Evolutionary conservation across 495 filamentous ascomycete species (phyloP), one percentile per base, ranked within the genome.

Genomic region (Hypomontagnella monticulosa): DNA sequence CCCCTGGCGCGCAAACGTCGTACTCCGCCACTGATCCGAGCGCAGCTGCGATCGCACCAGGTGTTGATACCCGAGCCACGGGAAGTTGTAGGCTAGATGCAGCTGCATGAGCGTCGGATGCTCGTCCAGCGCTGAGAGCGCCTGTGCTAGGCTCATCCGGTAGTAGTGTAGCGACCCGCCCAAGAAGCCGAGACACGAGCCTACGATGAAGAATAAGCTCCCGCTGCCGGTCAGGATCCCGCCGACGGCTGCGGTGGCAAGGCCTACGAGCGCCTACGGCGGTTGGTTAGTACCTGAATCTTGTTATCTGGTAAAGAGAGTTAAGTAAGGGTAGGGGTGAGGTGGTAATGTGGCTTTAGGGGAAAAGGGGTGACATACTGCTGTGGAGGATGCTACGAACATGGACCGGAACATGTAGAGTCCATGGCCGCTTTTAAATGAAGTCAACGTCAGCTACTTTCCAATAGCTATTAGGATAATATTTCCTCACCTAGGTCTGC

Each of bases 381-480:
- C 64, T 27, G 58, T 54, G 8, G 64, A 63, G 0, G 58, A 63
- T 4, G 65, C 46, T 18, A 63, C 59, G 11, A 68, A 59, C 59
- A 68, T 68, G 12, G 65, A 68, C 3, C 65, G 46, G 47, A 68
- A 63, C 59, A 68, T 68, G 32, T 63, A 68, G 9, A 63, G 58
- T 1, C 58, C 64, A 14, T 63, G 64, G 33, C 64, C 64, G 36
- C 58, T 67, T 36, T 48, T 4, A 14, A 14, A 37, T 40, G 19
- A 11, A 40, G 4, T 4, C 4, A 7, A 27, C 5, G 50, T 62
- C 40, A 62, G 58, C 23, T 4, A 53, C 10, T 43, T 55, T 9
- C 23, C n/a, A 12, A 34, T 44, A 34, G 14, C 30, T 49, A 32
- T n/a, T 43, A 30, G 36, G 11, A 23, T 49, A 42, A 7, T 12